Conservation (phyloP, 495 filamentous ascomycete genomes). For the Extremus antarcticus region DNA sequence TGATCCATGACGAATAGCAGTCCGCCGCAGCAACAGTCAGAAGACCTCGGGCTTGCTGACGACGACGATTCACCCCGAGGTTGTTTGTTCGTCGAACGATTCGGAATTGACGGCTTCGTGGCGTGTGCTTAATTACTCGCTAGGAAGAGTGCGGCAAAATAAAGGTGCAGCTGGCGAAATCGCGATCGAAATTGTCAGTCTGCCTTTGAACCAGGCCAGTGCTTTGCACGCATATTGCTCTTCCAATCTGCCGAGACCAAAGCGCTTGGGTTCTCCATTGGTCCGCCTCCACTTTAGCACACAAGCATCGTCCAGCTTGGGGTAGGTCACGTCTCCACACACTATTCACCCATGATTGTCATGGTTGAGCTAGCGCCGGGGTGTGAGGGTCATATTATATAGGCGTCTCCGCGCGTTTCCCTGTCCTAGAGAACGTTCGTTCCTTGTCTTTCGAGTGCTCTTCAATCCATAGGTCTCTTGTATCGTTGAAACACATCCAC, state of each 20-base stretch:
- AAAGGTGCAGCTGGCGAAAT: background rate
- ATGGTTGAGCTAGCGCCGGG: background rate
- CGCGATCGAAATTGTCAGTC: background rate
- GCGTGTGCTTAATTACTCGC: background rate
- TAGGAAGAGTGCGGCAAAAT: background rate
- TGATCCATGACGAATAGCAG: background rate
- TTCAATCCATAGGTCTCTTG: background rate
- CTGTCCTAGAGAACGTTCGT: too few relatives aligned
- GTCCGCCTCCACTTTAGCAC: background rate
- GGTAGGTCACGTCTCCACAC: background rate
- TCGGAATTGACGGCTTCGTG: background rate
- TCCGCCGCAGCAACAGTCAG: too few relatives aligned
- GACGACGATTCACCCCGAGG: too few relatives aligned
- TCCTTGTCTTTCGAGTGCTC: background rate
- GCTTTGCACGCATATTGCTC: background rate
- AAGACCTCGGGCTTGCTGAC: too few relatives aligned
- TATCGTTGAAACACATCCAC: background rate
- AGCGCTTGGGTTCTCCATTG: background rate
- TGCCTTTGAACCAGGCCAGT: background rate
- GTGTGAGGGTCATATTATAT: background rate
- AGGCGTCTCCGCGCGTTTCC: background rate
- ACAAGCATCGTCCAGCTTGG: background rate
- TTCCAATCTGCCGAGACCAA: background rate
- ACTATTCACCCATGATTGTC: too few relatives aligned
- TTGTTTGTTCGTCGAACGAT: too few relatives aligned